Evolutionary conservation across 768 basidiomycete genomes (phyloP).

Genomic region (Tylopilus rubrobrunneus): DNA sequence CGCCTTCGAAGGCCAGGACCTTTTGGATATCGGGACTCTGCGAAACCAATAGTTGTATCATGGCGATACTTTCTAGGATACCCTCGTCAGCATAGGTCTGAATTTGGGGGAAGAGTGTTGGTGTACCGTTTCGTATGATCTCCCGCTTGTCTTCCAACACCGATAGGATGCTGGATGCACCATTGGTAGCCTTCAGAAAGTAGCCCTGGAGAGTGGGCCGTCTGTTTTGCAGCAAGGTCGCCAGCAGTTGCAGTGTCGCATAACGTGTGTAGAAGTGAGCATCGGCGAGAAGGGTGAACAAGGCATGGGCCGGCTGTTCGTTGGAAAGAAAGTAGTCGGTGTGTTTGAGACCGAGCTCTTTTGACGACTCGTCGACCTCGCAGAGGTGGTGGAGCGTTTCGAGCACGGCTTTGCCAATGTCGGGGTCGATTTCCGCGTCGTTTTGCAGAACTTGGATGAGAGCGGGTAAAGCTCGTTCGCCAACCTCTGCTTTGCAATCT

Average conservation of each 20-base stretch:
- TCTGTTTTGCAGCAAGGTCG: constrained; percentile 76
- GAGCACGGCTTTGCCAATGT: constrained; percentile 87
- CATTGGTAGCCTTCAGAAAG: constrained; percentile 82
- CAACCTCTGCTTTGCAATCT: constrained; percentile 90
- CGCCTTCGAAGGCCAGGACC: constrained; percentile 93
- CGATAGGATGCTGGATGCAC: constrained; percentile 66
- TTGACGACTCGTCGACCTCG: constrained; percentile 60
- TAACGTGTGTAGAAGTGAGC: constrained; percentile 83
- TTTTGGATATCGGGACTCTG: constrained; percentile 95
- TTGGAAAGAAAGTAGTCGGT: constrained; percentile 75
- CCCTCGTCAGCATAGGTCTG: constrained; percentile 8
- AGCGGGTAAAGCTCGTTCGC: constrained; percentile 68
- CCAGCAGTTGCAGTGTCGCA: constrained; percentile 77
- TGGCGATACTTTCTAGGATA: constrained; percentile 69
- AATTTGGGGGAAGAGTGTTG: neutral
- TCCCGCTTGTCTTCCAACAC: constrained; percentile 83
- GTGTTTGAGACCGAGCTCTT: constrained; percentile 77
- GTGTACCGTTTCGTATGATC: constrained; percentile 82
- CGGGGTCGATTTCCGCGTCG: constrained; percentile 87
- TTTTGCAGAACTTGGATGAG: constrained; percentile 79
- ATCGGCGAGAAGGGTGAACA: constrained; percentile 75
- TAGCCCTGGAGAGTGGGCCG: constrained; percentile 82
- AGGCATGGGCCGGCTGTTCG: constrained; percentile 66
- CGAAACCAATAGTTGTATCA: constrained; percentile 75
- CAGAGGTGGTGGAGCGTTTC: constrained; percentile 87